Evolutionary conservation across 2,329 filamentous ascomycete species (phyloP).

Genomic region (Scytalidium sp.): DNA sequence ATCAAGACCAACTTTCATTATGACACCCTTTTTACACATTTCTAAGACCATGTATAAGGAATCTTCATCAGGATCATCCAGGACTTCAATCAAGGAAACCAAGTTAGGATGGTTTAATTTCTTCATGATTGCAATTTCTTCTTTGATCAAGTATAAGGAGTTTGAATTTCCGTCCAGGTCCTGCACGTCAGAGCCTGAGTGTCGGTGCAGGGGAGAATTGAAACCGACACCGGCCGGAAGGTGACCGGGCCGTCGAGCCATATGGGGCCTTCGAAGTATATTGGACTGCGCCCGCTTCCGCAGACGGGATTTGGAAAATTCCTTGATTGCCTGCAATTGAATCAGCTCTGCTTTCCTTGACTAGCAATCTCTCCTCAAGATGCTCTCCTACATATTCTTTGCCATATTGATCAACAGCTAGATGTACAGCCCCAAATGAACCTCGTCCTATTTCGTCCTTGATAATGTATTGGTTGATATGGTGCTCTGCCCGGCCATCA

Average conservation of each 20-base stretch:
- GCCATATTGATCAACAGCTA: slow-evolving; percentile 86
- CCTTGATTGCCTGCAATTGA: slow-evolving; percentile 76
- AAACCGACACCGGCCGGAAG: slow-evolving; percentile 41
- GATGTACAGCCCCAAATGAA: slow-evolving; percentile 90
- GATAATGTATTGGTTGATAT: slow-evolving; percentile 94
- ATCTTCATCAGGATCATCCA: slow-evolving; percentile 94
- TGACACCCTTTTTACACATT: slow-evolving; percentile 96
- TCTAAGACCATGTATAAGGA: slow-evolving; percentile 98
- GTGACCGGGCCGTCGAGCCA: slow-evolving; percentile 46
- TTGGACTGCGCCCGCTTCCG: slow-evolving; percentile 89
- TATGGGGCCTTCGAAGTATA: slow-evolving; percentile 66
- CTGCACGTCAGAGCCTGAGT: slow-evolving; percentile 48
- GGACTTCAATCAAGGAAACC: slow-evolving; percentile 88
- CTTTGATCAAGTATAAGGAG: slow-evolving; percentile 82
- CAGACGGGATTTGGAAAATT: slow-evolving; percentile 91
- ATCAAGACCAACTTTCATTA: slow-evolving; percentile 93
- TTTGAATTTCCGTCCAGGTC: slow-evolving; percentile 61
- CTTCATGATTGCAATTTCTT: slow-evolving; percentile 99
- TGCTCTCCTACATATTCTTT: slow-evolving; percentile 76
- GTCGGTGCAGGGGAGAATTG: slow-evolving; percentile 41
- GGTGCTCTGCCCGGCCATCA: slow-evolving; percentile 77
- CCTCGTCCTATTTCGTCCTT: slow-evolving; percentile 95
- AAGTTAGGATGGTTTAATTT: slow-evolving; percentile 93
- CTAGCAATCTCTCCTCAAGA: too few relatives aligned
- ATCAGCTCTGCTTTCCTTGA: not conserved